Base-by-base conservation (phyloP, 352 stramenopile species). In the Blastocystis sp. region DNA sequence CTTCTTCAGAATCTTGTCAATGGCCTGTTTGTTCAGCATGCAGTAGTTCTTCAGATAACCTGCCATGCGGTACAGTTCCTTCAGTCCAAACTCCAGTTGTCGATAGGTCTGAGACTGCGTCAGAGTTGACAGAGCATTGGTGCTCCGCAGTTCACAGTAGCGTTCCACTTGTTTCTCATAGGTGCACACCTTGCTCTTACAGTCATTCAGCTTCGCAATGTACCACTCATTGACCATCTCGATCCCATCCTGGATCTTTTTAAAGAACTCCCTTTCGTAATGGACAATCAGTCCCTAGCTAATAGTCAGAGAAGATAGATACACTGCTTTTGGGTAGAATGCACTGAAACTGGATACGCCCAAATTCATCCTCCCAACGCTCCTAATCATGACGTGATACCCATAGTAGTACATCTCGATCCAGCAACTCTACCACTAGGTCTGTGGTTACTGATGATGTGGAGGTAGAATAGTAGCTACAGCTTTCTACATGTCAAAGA, bases 1-100 rank as follows among this genome's bases (percentile, higher is more conserved):
- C 64, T 89, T 89, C 64, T 89, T 89, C 20, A 79, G 37, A 30
- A 89, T 89, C 56, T 89, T 89, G 66, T 89, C 78, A 11, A 89
- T 65, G 4, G 78, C 78, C 64, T 79, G 63, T 13, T 78, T 89
- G 26, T 89, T 89, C 20, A 89, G 55, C 66, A 89, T 79, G 63
- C 63, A 89, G 47, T 79, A 89, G 47, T 89, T 89, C 78, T 89
- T 89, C 50, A 89, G 47, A 45, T 89, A 89, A 1, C 45, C 66
- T 5, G 30, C 39, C 66, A 76, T 79, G 9, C 78, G 78, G 41
- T 89, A 89, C 16, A 89, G 45, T 43, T 89, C 78, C 43, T 81
- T 85, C 50, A 85, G 39, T 8, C 73, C 73, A 34, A 85, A 85
- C 50, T 85, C 73, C 50, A 85, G 73, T 9, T 85, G 43, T 24